Base-by-base conservation (phyloP, 108 stramenopile species). In the Epipyxis sp. region DNA sequence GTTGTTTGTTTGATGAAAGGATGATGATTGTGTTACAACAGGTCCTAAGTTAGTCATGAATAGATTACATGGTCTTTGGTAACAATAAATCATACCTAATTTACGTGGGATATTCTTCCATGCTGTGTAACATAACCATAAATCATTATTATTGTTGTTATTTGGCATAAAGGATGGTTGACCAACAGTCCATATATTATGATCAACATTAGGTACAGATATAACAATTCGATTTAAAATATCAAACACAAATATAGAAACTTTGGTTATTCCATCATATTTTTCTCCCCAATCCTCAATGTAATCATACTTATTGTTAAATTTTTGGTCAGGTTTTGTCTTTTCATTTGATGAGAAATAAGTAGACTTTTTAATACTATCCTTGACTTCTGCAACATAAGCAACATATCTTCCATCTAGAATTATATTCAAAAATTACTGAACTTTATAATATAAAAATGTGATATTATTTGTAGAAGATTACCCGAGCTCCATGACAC, bases 1-100 rank as follows among this genome's bases (percentile, higher is more conserved):
- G 20, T 32, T 42, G 20, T 68, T 41, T n/a, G n/a, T n/a, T n/a
- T n/a, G n/a, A n/a, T n/a, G n/a, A n/a, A n/a, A n/a, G 20, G 65
- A 37, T 68, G 35, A 20, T 25, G 65, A 37, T 40, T 68, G 39
- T 50, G 46, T 68, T 41, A 83, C n/a, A 6, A 81, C 25, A 10
- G 32, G 50, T 0, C 40, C 40, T 35, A 83, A 40, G 37, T 79
- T 46, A 39, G 40, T 78, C 1, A 57, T 40, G 79, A 67, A 84
- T 59, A 84, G 69, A 27, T 72, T 39, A 46, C 83, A 84, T 34
- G 83, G 83, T 37, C 83, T 81, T 69, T 84, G 83, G 35, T 82
- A 79, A 78, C 83, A 84, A 76, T 84, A 84, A 42, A 84, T 82
- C 81, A 84, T 82, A 1, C 83, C 83, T 20, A 84, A 82, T 77